A percentile compares a stretch with the other conserved stretches of the same genome.
Conservation (phyloP, 2,329 filamentous ascomycete genomes). For the Ceratocystiopsis sp. region DNA sequence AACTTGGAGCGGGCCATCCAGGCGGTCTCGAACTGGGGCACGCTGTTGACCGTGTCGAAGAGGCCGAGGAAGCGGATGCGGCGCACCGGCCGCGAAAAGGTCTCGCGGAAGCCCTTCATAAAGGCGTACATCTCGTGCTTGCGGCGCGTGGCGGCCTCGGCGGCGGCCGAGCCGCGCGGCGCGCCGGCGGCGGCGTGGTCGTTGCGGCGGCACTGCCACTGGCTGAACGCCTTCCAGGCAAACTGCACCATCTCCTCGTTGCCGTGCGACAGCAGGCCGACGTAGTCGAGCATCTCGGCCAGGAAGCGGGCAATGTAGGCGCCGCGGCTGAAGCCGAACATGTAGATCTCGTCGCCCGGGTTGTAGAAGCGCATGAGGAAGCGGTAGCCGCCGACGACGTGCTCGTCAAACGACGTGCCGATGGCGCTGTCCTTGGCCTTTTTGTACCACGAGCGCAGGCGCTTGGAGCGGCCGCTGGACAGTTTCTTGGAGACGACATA, state of each 20-base stretch:
- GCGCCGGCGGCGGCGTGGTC: conserved; percentile 15
- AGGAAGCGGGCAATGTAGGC: conserved; percentile 59
- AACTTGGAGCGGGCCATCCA: conserved; percentile 71
- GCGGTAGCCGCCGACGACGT: conserved; percentile 69
- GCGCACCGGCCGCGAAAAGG: conserved; percentile 58
- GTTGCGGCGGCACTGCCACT: conserved; percentile 46
- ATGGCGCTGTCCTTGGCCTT: conserved; percentile 67
- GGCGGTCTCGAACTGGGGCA: conserved; percentile 56
- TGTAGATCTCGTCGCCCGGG: conserved; percentile 47
- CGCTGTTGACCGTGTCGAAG: conserved; percentile 70
- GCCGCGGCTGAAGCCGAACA: conserved; percentile 59
- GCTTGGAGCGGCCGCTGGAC: conserved; percentile 36
- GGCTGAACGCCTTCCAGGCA: conserved; percentile 66
- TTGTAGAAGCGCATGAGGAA: conserved; percentile 62
- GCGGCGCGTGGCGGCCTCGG: conserved; percentile 16
- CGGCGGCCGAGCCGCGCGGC: conserved; percentile 20
- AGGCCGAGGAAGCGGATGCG: conserved; percentile 62
- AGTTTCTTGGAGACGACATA: conserved; percentile 47
- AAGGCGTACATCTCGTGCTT: conserved; percentile 51
- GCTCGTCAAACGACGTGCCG: conserved; percentile 64
- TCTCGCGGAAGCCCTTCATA: conserved; percentile 67
- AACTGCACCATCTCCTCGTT: conserved; percentile 78
- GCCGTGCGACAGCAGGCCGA: conserved; percentile 61
- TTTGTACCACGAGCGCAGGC: conserved; percentile 47
- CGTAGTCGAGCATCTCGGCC: conserved; percentile 71